phyloP scores from a whole-genome alignment of 1,284 basidiomycete genomes.

The Marasmius sp. region DNA sequence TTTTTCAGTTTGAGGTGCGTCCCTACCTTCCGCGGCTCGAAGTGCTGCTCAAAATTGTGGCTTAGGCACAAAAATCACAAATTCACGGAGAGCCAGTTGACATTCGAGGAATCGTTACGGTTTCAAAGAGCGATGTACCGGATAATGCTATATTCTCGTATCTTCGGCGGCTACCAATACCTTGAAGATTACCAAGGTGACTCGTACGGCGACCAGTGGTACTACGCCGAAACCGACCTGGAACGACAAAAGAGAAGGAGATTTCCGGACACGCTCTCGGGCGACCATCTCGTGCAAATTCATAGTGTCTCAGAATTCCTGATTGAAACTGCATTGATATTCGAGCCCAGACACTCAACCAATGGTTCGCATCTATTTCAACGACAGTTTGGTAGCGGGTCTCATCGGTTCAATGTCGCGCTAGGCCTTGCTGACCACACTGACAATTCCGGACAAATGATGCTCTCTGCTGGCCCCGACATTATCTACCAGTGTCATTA shows the following conservation, averaged over 20 bases:
- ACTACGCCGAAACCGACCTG: neutral
- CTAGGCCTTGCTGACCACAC: neutral
- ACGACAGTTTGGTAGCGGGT: neutral
- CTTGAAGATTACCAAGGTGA: conserved; percentile 8
- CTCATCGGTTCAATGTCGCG: neutral
- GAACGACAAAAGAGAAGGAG: conserved; percentile 13
- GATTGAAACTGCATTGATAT: conserved; percentile 12
- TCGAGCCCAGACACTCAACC: conserved; percentile 10
- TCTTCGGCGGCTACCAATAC: conserved; percentile 7
- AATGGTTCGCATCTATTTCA: neutral
- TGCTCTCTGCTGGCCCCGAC: neutral
- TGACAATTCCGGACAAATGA: neutral
- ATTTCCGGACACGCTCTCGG: conserved; percentile 21
- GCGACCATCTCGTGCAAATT: conserved; percentile 27
- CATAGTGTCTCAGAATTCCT: conserved; percentile 26
- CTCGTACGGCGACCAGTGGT: conserved; percentile 14
- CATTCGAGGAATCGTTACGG: conserved; percentile 13
- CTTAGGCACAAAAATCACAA: conserved; percentile 6
- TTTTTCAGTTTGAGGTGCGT: conserved; percentile 37
- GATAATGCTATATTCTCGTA: conserved; percentile 11
- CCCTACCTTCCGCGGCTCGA: no score
- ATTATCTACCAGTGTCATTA: neutral
- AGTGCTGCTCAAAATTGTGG: neutral
- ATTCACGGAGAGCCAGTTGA: conserved; percentile 5
- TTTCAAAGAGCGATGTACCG: conserved; percentile 16